phyloP scores from a whole-genome alignment of 306 rosid species.

The Elaeagnus macrophylla region DNA sequence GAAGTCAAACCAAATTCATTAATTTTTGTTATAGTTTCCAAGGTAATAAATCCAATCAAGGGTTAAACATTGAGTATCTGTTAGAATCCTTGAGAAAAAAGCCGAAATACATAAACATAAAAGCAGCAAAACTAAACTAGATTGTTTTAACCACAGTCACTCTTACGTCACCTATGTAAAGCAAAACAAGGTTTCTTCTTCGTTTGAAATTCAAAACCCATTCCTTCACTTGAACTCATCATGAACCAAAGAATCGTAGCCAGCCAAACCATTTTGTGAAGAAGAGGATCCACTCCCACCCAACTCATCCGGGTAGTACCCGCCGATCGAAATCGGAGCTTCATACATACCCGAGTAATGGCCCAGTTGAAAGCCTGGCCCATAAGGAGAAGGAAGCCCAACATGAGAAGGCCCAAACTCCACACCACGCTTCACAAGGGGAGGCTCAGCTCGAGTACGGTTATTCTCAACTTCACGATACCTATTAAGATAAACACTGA shows the following conservation, averaged over 20 bases:
- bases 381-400: slow-evolving; percentile 13
- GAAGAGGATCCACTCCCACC: slow-evolving; percentile 7
- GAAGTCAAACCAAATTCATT: no score
- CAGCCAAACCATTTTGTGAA: neutral
- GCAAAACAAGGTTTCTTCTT: no score
- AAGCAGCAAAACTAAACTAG: no score
- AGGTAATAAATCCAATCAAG: no score
- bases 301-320: slow-evolving; percentile 15
- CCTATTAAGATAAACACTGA: slow-evolving; percentile 37
- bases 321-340: neutral
- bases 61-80: no score
- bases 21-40: no score
- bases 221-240: slow-evolving; percentile 1
- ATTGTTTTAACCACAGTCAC: no score
- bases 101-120: no score
- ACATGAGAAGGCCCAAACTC: slow-evolving; percentile 16
- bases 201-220: no score
- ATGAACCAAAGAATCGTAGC: slow-evolving; percentile 18
- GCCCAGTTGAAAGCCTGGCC: slow-evolving; percentile 4
- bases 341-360: slow-evolving; percentile 19
- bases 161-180: no score
- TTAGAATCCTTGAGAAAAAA: no score
- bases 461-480: slow-evolving; percentile 41
- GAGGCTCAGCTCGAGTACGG: slow-evolving; percentile 10
- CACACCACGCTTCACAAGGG: slow-evolving; percentile 15